Conservation (phyloP, 768 basidiomycete genomes). For the Hygrophoropsis aurantiaca region DNA sequence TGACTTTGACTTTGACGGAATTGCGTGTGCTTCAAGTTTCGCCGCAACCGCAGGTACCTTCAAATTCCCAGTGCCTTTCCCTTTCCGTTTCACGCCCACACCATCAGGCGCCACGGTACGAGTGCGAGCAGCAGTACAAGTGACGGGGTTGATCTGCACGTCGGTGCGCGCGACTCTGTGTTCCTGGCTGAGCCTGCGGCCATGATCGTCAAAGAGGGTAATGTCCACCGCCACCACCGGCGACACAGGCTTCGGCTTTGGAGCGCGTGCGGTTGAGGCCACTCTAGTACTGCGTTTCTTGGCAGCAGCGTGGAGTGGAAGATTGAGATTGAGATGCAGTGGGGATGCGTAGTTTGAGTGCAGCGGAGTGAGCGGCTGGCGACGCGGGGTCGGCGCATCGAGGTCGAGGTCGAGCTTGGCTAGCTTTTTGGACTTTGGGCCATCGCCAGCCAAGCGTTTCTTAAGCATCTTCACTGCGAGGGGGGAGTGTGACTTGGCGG, state of each 20-base stretch:
- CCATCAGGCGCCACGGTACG: no score
- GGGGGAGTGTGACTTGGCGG: conserved; percentile 13
- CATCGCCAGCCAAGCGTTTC: conserved; percentile 17
- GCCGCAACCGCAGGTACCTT: no score
- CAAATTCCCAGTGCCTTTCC: no score
- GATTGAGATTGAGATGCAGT: no score
- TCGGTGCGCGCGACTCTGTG: conserved; percentile 52
- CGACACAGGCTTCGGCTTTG: conserved; percentile 39
- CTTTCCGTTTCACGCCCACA: conserved; percentile 17
- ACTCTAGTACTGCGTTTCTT: conserved; percentile 22
- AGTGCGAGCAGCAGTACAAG: conserved; percentile 1
- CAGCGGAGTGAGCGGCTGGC: conserved; percentile 42
- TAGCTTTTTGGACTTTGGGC: conserved; percentile 12
- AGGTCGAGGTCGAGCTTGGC: conserved; percentile 13
- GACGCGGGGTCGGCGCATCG: conserved; percentile 19
- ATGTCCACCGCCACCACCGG: conserved; percentile 68
- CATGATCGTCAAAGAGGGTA: conserved; percentile 59
- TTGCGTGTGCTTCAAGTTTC: no score
- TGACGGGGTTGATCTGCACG: conserved; percentile 33
- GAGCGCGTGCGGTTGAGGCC: conserved; percentile 10
- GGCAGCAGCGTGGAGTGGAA: conserved; percentile 18
- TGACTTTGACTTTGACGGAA: no score
- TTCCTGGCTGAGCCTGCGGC: conserved; percentile 59
- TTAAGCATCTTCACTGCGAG: conserved; percentile 37
- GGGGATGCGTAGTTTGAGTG: conserved; percentile 41